Conservation (phyloP, 495 filamentous ascomycete species). For the Aspergillus ostianus region DNA sequence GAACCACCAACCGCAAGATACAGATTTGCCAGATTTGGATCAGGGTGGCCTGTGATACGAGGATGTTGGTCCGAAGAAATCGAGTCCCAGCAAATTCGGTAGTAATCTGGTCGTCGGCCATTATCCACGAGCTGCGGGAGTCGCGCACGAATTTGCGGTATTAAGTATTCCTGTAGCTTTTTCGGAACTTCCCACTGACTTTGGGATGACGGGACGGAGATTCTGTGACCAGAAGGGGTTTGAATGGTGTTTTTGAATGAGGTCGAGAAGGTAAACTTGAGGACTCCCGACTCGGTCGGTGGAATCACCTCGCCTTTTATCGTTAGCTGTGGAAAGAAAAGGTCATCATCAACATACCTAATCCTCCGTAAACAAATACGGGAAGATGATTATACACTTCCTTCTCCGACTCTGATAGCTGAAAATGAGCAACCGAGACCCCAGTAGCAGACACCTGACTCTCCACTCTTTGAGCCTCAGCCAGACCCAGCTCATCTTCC, state of each 20-base stretch:
- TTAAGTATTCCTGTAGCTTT: slow-evolving; percentile 12
- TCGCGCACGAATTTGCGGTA: slow-evolving; percentile 16
- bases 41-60: slow-evolving; percentile 49
- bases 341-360: slow-evolving; percentile 19
- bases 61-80: slow-evolving; percentile 48
- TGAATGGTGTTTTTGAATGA: slow-evolving; percentile 32
- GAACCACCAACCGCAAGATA: slow-evolving; percentile 49
- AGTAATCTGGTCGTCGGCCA: slow-evolving; percentile 23
- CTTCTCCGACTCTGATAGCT: slow-evolving; percentile 29
- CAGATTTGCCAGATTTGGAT: slow-evolving; percentile 32
- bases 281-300: slow-evolving; percentile 26
- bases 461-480: slow-evolving; percentile 28
- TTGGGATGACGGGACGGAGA: slow-evolving; percentile 29
- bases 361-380: slow-evolving; percentile 36
- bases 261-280: slow-evolving; percentile 38
- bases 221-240: slow-evolving; percentile 26
- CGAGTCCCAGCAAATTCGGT: slow-evolving; percentile 33
- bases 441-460: slow-evolving; percentile 39
- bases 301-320: slow-evolving; percentile 33
- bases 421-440: slow-evolving; percentile 37
- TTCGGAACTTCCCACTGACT: slow-evolving; percentile 18
- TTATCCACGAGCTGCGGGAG: slow-evolving; percentile 22
- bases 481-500: slow-evolving; percentile 33
- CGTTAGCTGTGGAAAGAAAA: neutral
- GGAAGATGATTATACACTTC: slow-evolving; percentile 30